Percentiles rank a stretch among this genome's conserved stretches.
These are phyloP conservation scores for Colletotrichum sp. DNA, from an alignment of 2,329 filamentous ascomycete genomes.

Conservation along the genomic window DNA sequence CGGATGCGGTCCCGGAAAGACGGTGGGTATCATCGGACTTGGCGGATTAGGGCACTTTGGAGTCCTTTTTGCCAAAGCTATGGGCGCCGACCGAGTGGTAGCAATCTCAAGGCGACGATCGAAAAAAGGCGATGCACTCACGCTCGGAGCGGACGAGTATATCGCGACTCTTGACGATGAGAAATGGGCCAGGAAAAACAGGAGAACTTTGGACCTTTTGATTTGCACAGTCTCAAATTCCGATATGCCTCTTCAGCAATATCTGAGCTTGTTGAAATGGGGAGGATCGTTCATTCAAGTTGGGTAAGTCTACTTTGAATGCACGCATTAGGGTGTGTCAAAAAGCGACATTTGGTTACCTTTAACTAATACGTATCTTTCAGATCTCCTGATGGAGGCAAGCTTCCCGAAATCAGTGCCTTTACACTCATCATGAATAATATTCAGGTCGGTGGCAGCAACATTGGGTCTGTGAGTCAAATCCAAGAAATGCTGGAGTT, in stretches of 20 bases:
- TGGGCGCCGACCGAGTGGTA: slow-evolving; percentile 66
- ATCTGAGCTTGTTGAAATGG: slow-evolving; percentile 65
- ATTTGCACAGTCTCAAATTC: slow-evolving; percentile 59
- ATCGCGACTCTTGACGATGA: slow-evolving; percentile 52
- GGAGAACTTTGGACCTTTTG: slow-evolving; percentile 61
- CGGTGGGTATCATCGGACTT: slow-evolving; percentile 71
- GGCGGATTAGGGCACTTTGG: slow-evolving; percentile 75
- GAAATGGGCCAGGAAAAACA: slow-evolving; percentile 60
- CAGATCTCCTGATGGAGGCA: slow-evolving; percentile 61
- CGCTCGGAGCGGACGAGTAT: slow-evolving; percentile 62
- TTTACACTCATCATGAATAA: slow-evolving; percentile 63
- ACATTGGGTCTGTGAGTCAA: slow-evolving; percentile 46
- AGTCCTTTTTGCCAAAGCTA: slow-evolving; percentile 70
- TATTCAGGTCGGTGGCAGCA: slow-evolving; percentile 48
- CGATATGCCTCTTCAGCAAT: slow-evolving; percentile 66
- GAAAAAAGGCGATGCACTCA: slow-evolving; percentile 61
- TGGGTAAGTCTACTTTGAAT: slow-evolving; percentile 29
- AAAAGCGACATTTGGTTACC: neutral
- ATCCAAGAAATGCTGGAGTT: slow-evolving; percentile 63
- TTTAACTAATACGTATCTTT: neutral
- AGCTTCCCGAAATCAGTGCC: slow-evolving; percentile 49
- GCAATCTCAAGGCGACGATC: slow-evolving; percentile 59
- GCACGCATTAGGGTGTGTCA: neutral
- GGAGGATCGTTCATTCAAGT: slow-evolving; percentile 70
- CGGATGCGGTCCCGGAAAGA: slow-evolving; percentile 70